Evolutionary conservation across 306 rosid genomes (phyloP).

Genomic region (Prunus salicina): DNA sequence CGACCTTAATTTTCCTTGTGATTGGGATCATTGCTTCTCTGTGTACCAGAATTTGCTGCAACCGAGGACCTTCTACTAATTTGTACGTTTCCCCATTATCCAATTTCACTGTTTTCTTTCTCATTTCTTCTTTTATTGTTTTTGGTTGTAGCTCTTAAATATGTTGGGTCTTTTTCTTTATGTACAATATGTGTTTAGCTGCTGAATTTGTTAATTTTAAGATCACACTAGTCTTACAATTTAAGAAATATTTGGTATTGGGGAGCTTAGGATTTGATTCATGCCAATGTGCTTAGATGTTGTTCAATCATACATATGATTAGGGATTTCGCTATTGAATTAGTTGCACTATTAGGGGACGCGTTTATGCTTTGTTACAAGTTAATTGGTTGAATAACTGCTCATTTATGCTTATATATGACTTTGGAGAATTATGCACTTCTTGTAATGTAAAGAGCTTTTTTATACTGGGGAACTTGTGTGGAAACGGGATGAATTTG

Average conservation of each 20-base stretch:
- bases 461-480: neutral
- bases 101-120: neutral
- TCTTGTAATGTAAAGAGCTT: neutral
- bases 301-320: neutral
- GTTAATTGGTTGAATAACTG: neutral
- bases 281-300: neutral
- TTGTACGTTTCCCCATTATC: slow-evolving; percentile 35
- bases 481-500: neutral
- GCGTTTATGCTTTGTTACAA: neutral
- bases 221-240: neutral
- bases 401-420: neutral
- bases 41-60: slow-evolving; percentile 78
- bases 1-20: slow-evolving; percentile 63
- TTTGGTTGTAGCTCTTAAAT: neutral
- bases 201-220: slow-evolving; percentile 20
- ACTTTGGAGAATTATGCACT: neutral
- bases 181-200: neutral
- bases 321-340: neutral
- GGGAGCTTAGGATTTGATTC: neutral
- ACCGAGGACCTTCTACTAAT: slow-evolving; percentile 77
- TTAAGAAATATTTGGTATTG: neutral
- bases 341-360: neutral
- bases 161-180: neutral
- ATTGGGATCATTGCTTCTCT: slow-evolving; percentile 73
- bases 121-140: neutral